Evolutionary conservation across 768 basidiomycete species (phyloP).

Genomic region (Lanmaoa pseudosensibilis): DNA sequence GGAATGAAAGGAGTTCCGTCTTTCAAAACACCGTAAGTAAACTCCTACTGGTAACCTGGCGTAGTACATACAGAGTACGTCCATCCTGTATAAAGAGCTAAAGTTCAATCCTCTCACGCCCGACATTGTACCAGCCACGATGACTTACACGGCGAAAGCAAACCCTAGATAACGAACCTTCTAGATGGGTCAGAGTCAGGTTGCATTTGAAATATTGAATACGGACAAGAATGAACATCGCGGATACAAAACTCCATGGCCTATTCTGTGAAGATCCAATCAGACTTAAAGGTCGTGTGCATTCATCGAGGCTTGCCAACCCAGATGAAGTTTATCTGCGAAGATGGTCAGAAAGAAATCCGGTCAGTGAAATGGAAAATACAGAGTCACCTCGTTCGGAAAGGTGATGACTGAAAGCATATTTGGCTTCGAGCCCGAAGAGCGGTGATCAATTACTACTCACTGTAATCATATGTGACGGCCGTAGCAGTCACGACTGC

Average conservation of each 20-base stretch:
- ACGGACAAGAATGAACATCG: slow-evolving; percentile 20
- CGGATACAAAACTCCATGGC: slow-evolving; percentile 16
- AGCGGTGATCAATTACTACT: neutral
- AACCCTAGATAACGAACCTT: slow-evolving; percentile 25
- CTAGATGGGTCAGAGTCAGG: neutral
- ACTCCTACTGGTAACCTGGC: neutral
- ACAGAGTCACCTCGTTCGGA: slow-evolving; percentile 13
- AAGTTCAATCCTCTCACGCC: neutral
- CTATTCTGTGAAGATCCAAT: slow-evolving; percentile 9
- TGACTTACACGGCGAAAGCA: slow-evolving; percentile 9
- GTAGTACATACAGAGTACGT: slow-evolving; percentile 7
- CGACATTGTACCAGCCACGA: neutral
- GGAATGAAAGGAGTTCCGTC: neutral
- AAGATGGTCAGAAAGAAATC: neutral
- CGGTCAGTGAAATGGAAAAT: neutral
- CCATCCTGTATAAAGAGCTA: neutral
- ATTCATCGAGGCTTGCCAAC: slow-evolving; percentile 6
- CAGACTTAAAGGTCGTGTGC: neutral
- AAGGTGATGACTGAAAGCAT: slow-evolving; percentile 15
- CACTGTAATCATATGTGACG: slow-evolving; percentile 23
- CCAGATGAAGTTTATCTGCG: slow-evolving; percentile 19
- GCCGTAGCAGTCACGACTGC: slow-evolving; percentile 14
- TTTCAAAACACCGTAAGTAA: slow-evolving; percentile 3
- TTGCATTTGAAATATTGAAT: neutral
- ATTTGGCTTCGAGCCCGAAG: neutral